Evolutionary conservation across 257 asterid species (phyloP), one percentile per base, ranked within the genome.

Genomic region (Linaria vulgaris): DNA sequence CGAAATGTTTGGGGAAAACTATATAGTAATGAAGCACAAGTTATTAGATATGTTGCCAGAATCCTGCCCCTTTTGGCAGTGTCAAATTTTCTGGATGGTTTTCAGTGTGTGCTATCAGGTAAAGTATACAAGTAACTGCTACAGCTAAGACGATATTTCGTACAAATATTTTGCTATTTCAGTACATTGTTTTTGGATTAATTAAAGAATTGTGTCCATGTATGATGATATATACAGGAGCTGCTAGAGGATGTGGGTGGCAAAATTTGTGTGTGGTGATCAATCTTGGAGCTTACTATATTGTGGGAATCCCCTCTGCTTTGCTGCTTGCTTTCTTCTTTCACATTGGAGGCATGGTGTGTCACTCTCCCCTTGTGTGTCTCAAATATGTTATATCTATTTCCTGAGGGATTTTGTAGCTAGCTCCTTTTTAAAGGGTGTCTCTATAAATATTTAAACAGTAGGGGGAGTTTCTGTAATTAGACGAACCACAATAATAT

Each of bases 201-300:
- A n/a, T n/a, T 21, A 15, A 48, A 21, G 47, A 13, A 56, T 31
- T 38, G 21, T 22, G 27, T 4, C 12, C 48, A 47, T 64, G 8
- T n/a, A n/a, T n/a, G n/a, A n/a, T n/a, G n/a, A n/a, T n/a, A n/a
- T n/a, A n/a, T n/a, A n/a, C 17, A 85, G 88, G 95, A 45, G 90
- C 89, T 54, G 96, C 90, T 27, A 82, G 96, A 77, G 96, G 96
- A 69, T 83, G 96, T 64, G 91, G 91, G 71, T 85, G 90, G 91
- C 96, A 88, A 72, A 82, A 59, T 37, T 59, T 83, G 37, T 80
- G 89, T 31, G 84, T 86, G 13, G 57, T 55, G 20, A 73, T 88
- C 63, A 88, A 85, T 69, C 87, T 88, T 65, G 95, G 85, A 3
- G 91, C 89, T 56, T 85, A 83, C 64, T 85, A 88, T 63, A 72